A percentile compares a stretch with the other conserved stretches of the same genome.
Evolutionary conservation across 2,329 filamentous ascomycete genomes (phyloP).

Genomic region (Trichophyton rubrum): DNA sequence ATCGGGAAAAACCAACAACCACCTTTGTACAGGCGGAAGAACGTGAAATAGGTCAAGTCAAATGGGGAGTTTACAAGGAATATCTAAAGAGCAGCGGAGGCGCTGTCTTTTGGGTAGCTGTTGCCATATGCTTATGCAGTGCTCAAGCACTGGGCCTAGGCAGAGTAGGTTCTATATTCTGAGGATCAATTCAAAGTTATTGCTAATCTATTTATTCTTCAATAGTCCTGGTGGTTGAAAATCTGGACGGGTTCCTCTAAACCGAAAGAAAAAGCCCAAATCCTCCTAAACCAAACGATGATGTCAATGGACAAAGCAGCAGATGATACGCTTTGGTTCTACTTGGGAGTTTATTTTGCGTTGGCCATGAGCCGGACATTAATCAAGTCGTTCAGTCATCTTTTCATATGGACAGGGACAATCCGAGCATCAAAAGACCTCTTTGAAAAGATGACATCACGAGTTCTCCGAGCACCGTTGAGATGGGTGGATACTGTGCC

Average conservation of each 20-base stretch:
- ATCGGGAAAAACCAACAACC: neutral
- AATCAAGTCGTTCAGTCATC: conserved; percentile 48
- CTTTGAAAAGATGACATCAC: conserved; percentile 59
- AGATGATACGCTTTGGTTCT: conserved; percentile 9
- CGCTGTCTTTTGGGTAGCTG: conserved; percentile 1
- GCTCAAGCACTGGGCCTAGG: neutral
- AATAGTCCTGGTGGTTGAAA: conserved; percentile 4
- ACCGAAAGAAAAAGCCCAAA: neutral
- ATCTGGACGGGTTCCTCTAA: neutral
- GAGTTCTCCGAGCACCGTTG: conserved; percentile 69
- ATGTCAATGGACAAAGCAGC: neutral
- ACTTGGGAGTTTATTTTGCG: conserved; percentile 46
- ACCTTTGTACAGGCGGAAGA: neutral
- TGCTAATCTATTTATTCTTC: neutral
- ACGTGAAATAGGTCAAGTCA: conserved; percentile 2
- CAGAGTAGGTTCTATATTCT: neutral
- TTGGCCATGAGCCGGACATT: conserved; percentile 52
- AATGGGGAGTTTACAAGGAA: conserved; percentile 1
- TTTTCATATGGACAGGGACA: conserved; percentile 62
- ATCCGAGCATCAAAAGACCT: conserved; percentile 65
- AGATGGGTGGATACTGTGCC: conserved; percentile 86
- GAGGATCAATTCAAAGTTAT: neutral
- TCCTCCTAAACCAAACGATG: neutral
- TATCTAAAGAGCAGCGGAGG: conserved; percentile 3
- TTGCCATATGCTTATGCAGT: neutral